These are phyloP conservation scores for Cryptococcus neoformans DNA, from an alignment of 1,284 basidiomycete genomes.

Conservation along the genomic window DNA sequence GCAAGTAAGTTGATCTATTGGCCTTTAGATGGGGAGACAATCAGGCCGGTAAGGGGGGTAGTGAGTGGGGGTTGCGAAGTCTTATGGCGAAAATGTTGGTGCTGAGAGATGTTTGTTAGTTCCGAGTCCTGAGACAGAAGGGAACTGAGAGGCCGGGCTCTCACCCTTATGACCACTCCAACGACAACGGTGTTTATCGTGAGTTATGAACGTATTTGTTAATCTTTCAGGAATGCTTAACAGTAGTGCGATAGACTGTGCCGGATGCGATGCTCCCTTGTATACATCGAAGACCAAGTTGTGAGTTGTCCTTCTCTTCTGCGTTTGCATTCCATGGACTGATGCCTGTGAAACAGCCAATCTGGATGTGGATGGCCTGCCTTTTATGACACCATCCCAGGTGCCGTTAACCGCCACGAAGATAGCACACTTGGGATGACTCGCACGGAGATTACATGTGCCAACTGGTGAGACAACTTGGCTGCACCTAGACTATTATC, in stretches of 20 bases:
- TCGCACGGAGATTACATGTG: slow-evolving; percentile 47
- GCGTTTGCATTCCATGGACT: background rate
- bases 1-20: slow-evolving; percentile 60
- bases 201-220: slow-evolving; percentile 7
- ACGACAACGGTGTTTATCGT: slow-evolving; percentile 63
- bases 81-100: background rate
- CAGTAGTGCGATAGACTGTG: slow-evolving; percentile 31
- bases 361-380: slow-evolving; percentile 98
- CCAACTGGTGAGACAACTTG: slow-evolving; percentile 46
- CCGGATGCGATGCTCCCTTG: slow-evolving; percentile 54
- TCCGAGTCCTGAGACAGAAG: slow-evolving; percentile 78
- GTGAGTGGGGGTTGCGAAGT: background rate
- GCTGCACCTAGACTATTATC: background rate
- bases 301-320: slow-evolving; percentile 23
- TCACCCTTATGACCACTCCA: slow-evolving; percentile 69
- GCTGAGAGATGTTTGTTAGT: slow-evolving; percentile 54
- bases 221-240: background rate
- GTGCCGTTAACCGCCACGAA: slow-evolving; percentile 66
- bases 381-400: slow-evolving; percentile 91
- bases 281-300: slow-evolving; percentile 91
- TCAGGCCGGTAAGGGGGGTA: background rate
- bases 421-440: slow-evolving; percentile 51
- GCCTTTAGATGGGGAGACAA: background rate
- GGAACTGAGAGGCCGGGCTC: slow-evolving; percentile 78
- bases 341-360: slow-evolving; percentile 49